These are phyloP conservation scores for Emericellopsis cladophorae DNA, from an alignment of 2,329 filamentous ascomycete species.

Conservation along the genomic window DNA sequence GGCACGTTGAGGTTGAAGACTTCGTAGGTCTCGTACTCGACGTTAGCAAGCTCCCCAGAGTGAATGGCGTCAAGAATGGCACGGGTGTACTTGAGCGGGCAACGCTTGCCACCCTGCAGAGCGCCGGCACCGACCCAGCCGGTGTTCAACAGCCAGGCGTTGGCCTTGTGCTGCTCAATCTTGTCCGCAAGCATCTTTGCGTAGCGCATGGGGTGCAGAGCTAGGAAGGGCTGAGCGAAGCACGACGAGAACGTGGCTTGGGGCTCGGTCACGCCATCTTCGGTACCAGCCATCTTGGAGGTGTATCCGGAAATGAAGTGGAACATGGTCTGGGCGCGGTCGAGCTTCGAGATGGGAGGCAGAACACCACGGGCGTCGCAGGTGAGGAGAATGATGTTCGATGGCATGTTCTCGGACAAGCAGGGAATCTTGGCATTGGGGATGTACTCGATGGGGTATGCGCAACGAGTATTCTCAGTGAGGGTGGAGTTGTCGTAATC, in stretches of 20 bases:
- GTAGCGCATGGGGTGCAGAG: conserved; percentile 98
- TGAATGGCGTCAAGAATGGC: conserved; percentile 98
- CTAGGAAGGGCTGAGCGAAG: conserved; percentile 98
- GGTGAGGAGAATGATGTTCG: conserved; percentile 95
- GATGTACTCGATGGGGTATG: conserved; percentile 99
- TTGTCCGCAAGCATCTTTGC: conserved; percentile 97
- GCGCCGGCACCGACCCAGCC: conserved; percentile 92
- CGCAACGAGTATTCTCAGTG: conserved; percentile 96
- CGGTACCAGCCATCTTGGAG: conserved; percentile 99
- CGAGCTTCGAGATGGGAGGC: conserved; percentile 94
- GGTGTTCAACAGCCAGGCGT: conserved; percentile 97
- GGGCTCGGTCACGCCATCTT: conserved; percentile 92
- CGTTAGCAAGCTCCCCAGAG: conserved; percentile 86
- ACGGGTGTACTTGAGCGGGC: conserved; percentile 96
- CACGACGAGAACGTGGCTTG: conserved; percentile 98
- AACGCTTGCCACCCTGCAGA: conserved; percentile 86
- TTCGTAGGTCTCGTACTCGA: conserved; percentile 88
- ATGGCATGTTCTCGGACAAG: conserved; percentile 73
- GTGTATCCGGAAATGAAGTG: conserved; percentile 99
- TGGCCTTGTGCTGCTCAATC: conserved; percentile 88
- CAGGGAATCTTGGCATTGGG: conserved; percentile 98
- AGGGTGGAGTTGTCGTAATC: conserved; percentile 93
- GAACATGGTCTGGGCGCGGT: conserved; percentile 96
- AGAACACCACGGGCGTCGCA: conserved; percentile 96
- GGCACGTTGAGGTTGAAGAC: conserved; percentile 97